A percentile compares a stretch with the other conserved stretches of the same genome.
These are phyloP conservation scores for Geotrichum restrictum DNA, from an alignment of 1,139 yeast genomes.

Conservation along the genomic window DNA sequence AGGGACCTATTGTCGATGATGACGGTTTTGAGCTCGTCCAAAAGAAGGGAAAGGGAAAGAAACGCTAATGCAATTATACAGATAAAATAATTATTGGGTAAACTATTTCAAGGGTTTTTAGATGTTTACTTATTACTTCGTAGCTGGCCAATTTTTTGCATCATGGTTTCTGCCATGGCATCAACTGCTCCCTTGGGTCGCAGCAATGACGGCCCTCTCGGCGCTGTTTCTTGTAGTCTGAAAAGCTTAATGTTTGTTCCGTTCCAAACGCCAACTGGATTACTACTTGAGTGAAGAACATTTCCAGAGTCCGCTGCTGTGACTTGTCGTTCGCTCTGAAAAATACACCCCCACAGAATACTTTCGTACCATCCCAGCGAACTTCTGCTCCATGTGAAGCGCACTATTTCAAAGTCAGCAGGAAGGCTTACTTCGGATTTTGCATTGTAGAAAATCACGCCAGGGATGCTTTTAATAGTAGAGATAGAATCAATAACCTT, in stretches of 20 bases:
- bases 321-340: constrained; percentile 43
- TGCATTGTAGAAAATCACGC: constrained; percentile 20
- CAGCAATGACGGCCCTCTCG: constrained; percentile 43
- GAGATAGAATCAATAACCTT: constrained; percentile 30
- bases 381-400: constrained; percentile 56
- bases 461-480: constrained; percentile 24
- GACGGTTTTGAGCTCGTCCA: constrained; percentile 91
- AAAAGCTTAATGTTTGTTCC: constrained; percentile 62
- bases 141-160: constrained; percentile 31
- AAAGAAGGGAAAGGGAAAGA: constrained; percentile 40
- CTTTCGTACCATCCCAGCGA: constrained; percentile 78
- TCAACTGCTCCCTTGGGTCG: constrained; percentile 49
- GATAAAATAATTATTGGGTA: neutral
- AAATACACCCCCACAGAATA: constrained; percentile 63
- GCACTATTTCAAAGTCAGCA: constrained; percentile 46
- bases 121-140: constrained; percentile 6
- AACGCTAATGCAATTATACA: constrained; percentile 3
- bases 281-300: constrained; percentile 22
- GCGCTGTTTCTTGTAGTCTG: constrained; percentile 45
- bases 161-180: constrained; percentile 49
- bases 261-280: constrained; percentile 50
- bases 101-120: neutral
- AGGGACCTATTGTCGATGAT: constrained; percentile 73
- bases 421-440: constrained; percentile 21
- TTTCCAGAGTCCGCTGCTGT: constrained; percentile 21